Evolutionary conservation across 768 basidiomycete genomes (phyloP).

Genomic region (Kondoa subrosea): DNA sequence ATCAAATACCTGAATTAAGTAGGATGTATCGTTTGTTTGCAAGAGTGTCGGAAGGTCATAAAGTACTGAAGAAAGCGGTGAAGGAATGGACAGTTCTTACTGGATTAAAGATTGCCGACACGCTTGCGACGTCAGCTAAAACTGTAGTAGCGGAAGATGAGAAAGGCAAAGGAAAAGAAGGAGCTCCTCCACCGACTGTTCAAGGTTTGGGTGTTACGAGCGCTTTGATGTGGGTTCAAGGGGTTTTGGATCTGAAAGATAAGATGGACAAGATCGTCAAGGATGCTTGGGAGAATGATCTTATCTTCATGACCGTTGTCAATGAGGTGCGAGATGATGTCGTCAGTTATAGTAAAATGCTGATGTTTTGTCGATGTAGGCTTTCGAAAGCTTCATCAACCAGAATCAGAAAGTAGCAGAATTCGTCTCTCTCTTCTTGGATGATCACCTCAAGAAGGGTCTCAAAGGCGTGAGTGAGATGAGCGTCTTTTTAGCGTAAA

Average conservation of each 20-base stretch:
- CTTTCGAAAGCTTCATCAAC: constrained; percentile 83
- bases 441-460: constrained; percentile 86
- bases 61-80: constrained; percentile 47
- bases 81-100: constrained; percentile 41
- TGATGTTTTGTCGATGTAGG: constrained; percentile 39
- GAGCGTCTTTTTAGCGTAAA: neutral
- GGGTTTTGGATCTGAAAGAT: constrained; percentile 78
- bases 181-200: constrained; percentile 31
- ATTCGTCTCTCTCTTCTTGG: constrained; percentile 89
- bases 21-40: constrained; percentile 62
- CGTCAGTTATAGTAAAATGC: neutral
- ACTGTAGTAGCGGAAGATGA: constrained; percentile 31
- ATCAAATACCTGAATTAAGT: constrained; percentile 56
- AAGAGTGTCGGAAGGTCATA: constrained; percentile 50
- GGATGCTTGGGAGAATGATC: constrained; percentile 52
- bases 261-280: constrained; percentile 64
- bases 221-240: constrained; percentile 85
- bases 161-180: constrained; percentile 44
- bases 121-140: constrained; percentile 24
- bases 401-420: constrained; percentile 71
- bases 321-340: constrained; percentile 50
- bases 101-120: constrained; percentile 15
- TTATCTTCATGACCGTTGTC: constrained; percentile 58
- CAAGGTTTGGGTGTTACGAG: constrained; percentile 12
- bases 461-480: constrained; percentile 61